Conservation (phyloP, 2,329 filamentous ascomycete genomes). For the Fusarium sp. region DNA sequence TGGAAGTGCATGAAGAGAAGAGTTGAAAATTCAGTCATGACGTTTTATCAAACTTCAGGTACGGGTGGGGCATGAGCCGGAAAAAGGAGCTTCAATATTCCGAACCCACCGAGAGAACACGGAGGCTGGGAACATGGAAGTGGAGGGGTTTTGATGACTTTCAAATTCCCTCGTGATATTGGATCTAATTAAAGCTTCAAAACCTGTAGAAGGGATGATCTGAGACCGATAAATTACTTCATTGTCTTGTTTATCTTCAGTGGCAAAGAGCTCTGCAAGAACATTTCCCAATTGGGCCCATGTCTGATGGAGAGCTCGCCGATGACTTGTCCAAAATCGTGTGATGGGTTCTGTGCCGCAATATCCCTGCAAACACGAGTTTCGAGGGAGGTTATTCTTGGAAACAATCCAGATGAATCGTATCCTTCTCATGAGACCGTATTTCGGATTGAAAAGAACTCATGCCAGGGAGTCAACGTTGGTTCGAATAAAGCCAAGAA, state of each 20-base stretch:
- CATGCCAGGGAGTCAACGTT: not conserved
- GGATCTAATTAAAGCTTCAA: not conserved
- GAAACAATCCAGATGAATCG: not conserved
- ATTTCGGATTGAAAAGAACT: not conserved
- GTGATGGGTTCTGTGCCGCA: constrained; percentile 1
- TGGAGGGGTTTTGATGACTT: not conserved
- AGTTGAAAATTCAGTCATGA: not conserved
- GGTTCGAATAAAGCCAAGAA: not conserved
- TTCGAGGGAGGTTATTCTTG: not conserved
- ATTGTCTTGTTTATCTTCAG: not conserved
- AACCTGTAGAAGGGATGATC: not conserved
- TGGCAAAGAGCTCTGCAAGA: constrained; percentile 22
- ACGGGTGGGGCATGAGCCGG: constrained; percentile 17
- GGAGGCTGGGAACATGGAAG: not conserved
- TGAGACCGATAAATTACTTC: not conserved
- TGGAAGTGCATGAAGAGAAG: not conserved
- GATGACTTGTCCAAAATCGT: not conserved
- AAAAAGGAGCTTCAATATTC: constrained; percentile 6
- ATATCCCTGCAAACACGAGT: not conserved
- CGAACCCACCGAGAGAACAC: not conserved
- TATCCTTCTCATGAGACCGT: not conserved
- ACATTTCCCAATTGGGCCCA: constrained; percentile 13
- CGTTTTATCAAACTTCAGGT: not conserved
- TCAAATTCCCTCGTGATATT: not conserved
- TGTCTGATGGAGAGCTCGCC: constrained; percentile 1